phyloP scores from a whole-genome alignment of 2,329 filamentous ascomycete genomes.

The Westerdykella aurantiaca region DNA sequence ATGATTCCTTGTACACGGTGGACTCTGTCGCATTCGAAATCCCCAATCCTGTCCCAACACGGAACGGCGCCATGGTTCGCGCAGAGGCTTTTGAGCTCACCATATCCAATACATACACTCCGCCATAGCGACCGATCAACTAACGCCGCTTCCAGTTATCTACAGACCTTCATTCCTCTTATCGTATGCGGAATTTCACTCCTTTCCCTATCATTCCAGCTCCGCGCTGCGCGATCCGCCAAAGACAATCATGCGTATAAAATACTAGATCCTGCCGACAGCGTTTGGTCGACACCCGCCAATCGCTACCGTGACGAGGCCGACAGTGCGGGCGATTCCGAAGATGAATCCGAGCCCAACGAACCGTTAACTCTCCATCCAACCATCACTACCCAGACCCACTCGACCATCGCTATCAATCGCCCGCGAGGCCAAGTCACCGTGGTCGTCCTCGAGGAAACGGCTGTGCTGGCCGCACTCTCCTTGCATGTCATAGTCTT shows the following conservation, averaged over 20 bases:
- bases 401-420: conserved; percentile 62
- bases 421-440: conserved; percentile 67
- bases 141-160: conserved; percentile 53
- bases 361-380: conserved; percentile 51
- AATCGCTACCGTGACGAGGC: conserved; percentile 31
- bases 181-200: conserved; percentile 65
- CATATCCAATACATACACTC: too few relatives aligned
- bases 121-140: background rate
- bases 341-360: conserved; percentile 57
- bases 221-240: conserved; percentile 49
- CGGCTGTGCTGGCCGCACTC: conserved; percentile 67
- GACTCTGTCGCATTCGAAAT: too few relatives aligned
- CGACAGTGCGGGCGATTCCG: conserved; percentile 42
- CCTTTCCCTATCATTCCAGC: conserved; percentile 57
- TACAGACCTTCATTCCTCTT: conserved; percentile 74
- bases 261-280: conserved; percentile 43
- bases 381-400: conserved; percentile 46
- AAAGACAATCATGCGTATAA: conserved; percentile 56
- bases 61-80: background rate
- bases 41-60: background rate
- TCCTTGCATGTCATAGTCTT: conserved; percentile 63
- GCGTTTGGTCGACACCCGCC: conserved; percentile 31
- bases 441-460: conserved; percentile 66
- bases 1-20: conserved; percentile 10
- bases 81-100: too few relatives aligned